Base-by-base conservation (phyloP, 1,284 basidiomycete species). In the Ceratobasidium sp. region DNA sequence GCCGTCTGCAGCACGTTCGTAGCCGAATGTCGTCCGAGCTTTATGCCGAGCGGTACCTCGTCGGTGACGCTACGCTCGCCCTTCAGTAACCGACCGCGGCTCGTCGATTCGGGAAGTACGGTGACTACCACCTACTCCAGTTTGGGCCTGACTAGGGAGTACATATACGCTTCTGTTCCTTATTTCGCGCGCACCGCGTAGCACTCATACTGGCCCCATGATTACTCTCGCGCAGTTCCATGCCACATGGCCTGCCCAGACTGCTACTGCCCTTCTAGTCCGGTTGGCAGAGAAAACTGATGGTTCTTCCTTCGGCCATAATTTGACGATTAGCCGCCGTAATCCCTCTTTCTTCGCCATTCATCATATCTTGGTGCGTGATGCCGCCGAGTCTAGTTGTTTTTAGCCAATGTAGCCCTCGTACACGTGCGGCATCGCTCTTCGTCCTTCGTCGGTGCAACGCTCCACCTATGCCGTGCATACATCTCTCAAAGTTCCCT, bases 101-200 rank as follows among this genome's bases (percentile, higher is more conserved):
- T 1, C 3, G 66, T 69, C 47, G 26, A 30, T 57, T 69, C 43
- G 23, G 66, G 66, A 57, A 69, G 35, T 69, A 58, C 52, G 44
- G 2, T 13, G 28, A 28, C 16, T 44, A 49, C 28, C n/a, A 26
- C 49, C 49, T 30, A 67, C 32, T 9, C 49, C 30, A n/a, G 23
- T 23, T 67, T 35, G 49, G 21, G 47, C 49, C 47, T 30, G 43
- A 44, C 35, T 21, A 21, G 49, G 9, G 30, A 38, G 49, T 55
- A 23, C 50, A 44, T 38, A n/a, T 18, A 35, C 28, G 26, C 50
- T 43, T 67, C 64, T 52, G 21, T 23, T 30, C 18, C 26, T 26
- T 23, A 21, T 30, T 7, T 54, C n/a, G 49, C 64, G 38, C 47
- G 50, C 47, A 30, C 54, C 35, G 35, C 35, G 11, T 38, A 38